Conservation (phyloP, 1,139 yeast genomes). For the Taphrina wiesneri region DNA sequence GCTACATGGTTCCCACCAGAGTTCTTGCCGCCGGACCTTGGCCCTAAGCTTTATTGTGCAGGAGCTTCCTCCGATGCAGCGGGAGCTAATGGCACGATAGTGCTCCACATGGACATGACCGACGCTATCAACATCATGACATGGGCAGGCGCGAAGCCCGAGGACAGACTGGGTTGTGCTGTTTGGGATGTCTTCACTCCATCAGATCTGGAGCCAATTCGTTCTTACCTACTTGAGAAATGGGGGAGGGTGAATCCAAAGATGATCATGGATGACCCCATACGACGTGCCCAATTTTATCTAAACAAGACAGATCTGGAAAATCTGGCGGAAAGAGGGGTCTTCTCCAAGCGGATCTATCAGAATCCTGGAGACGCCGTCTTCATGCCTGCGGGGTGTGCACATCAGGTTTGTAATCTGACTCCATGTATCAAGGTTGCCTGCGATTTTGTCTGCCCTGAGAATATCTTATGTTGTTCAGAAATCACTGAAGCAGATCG, state of each 20-base stretch:
- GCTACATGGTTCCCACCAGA: constrained; percentile 37
- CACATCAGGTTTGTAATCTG: constrained; percentile 39
- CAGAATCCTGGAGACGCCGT: constrained; percentile 40
- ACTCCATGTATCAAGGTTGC: constrained; percentile 38
- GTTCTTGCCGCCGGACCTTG: constrained; percentile 38
- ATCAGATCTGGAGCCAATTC: constrained; percentile 34
- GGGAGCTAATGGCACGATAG: constrained; percentile 37
- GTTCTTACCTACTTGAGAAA: constrained; percentile 32
- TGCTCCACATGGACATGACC: constrained; percentile 38
- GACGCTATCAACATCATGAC: constrained; percentile 39
- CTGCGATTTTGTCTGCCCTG: constrained; percentile 39
- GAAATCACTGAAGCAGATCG: constrained; percentile 36
- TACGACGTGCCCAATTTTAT: constrained; percentile 38
- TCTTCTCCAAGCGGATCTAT: constrained; percentile 37
- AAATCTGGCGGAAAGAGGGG: constrained; percentile 34
- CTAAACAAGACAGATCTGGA: constrained; percentile 36
- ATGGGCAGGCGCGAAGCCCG: constrained; percentile 3
- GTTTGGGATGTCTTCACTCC: constrained; percentile 39
- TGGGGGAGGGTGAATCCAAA: not conserved
- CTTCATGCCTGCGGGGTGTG: constrained; percentile 40
- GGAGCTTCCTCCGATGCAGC: constrained; percentile 37
- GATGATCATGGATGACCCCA: constrained; percentile 36
- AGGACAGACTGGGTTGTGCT: constrained; percentile 33
- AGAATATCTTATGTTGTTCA: constrained; percentile 36
- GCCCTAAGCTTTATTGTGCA: constrained; percentile 38